phyloP scores from a whole-genome alignment of 441 rosid genomes.

The Lepidium campestre region DNA sequence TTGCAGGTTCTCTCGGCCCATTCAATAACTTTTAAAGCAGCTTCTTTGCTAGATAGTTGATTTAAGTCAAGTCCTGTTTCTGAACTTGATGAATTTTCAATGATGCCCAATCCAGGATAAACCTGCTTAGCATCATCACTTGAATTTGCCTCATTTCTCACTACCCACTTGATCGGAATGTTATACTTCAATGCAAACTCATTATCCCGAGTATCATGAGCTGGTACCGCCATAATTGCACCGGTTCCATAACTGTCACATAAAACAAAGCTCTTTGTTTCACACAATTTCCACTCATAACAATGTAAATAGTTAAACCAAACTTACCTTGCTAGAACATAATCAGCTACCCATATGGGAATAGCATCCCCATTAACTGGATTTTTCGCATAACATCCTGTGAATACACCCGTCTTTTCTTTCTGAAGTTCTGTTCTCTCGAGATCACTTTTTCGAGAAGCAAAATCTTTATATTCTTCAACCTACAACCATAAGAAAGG shows the following conservation, averaged over 20 bases:
- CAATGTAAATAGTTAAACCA: slow-evolving; percentile 5
- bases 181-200: slow-evolving; percentile 78
- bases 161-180: slow-evolving; percentile 72
- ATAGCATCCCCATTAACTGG: slow-evolving; percentile 84
- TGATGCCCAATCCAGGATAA: slow-evolving; percentile 57
- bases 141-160: slow-evolving; percentile 42
- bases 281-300: neutral
- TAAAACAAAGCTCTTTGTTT: neutral
- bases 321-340: slow-evolving; percentile 79
- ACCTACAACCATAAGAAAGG: slow-evolving; percentile 42
- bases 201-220: slow-evolving; percentile 81
- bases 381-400: slow-evolving; percentile 80
- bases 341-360: slow-evolving; percentile 97
- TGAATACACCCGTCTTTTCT: slow-evolving; percentile 89
- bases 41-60: slow-evolving; percentile 65
- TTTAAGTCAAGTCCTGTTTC: slow-evolving; percentile 69
- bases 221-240: slow-evolving; percentile 98
- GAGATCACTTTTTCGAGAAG: slow-evolving; percentile 83
- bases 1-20: slow-evolving; percentile 82
- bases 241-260: slow-evolving; percentile 89
- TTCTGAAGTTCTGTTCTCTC: slow-evolving; percentile 97
- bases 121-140: slow-evolving; percentile 41
- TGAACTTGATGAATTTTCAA: slow-evolving; percentile 58
- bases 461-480: slow-evolving; percentile 72
- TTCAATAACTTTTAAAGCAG: slow-evolving; percentile 58